These are phyloP conservation scores for Barnettozyma californica DNA, from an alignment of 805 yeast genomes.

Conservation along the genomic window DNA sequence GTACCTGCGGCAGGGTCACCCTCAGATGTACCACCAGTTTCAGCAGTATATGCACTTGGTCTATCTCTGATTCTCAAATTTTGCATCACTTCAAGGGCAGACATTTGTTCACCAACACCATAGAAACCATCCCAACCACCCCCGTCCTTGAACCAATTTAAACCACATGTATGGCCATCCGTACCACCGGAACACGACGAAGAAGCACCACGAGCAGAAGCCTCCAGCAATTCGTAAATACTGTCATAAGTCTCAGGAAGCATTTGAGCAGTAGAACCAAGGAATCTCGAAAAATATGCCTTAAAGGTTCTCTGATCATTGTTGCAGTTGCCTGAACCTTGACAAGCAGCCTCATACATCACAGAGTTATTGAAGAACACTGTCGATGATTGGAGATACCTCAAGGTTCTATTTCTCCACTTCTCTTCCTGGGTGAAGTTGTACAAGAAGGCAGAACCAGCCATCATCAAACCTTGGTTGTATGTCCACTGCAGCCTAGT, in stretches of 20 bases:
- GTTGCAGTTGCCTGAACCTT: slow-evolving; percentile 50
- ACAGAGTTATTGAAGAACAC: slow-evolving; percentile 53
- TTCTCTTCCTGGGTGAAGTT: slow-evolving; percentile 51
- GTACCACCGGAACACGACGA: slow-evolving; percentile 72
- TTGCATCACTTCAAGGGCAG: slow-evolving; percentile 58
- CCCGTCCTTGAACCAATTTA: slow-evolving; percentile 48
- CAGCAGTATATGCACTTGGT: slow-evolving; percentile 54
- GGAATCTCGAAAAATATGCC: slow-evolving; percentile 60
- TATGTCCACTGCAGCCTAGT: slow-evolving; percentile 66
- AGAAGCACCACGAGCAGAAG: slow-evolving; percentile 69
- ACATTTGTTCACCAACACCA: slow-evolving; percentile 84
- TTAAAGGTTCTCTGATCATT: slow-evolving; percentile 73
- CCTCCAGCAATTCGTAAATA: slow-evolving; percentile 41
- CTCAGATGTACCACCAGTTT: slow-evolving; percentile 58
- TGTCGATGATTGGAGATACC: slow-evolving; percentile 42
- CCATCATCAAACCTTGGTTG: slow-evolving; percentile 62
- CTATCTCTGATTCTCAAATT: slow-evolving; percentile 30
- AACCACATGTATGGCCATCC: slow-evolving; percentile 81
- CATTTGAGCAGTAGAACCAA: slow-evolving; percentile 57
- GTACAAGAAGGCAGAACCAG: slow-evolving; percentile 66
- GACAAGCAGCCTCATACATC: slow-evolving; percentile 73
- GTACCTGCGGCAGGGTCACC: slow-evolving; percentile 66
- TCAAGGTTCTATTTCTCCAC: slow-evolving; percentile 53
- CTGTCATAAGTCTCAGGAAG: slow-evolving; percentile 47
- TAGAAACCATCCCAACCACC: slow-evolving; percentile 59